Percentiles rank a stretch among this genome's conserved stretches.
Evolutionary conservation across 768 basidiomycete genomes (phyloP).

Genomic region (Amanita rimosa): DNA sequence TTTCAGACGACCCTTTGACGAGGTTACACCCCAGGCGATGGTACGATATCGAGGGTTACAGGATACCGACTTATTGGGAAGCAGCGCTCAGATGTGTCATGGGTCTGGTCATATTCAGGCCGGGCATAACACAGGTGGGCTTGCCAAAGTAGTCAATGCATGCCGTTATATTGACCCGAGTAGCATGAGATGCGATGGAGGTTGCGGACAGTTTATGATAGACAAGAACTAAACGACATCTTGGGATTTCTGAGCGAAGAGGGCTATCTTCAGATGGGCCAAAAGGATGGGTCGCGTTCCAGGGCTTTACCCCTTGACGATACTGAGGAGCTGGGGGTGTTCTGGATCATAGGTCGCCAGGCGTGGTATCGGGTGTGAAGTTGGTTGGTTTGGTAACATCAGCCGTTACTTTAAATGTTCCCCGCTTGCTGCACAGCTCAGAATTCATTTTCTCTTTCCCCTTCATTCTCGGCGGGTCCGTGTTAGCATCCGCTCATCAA

Average conservation of each 20-base stretch:
- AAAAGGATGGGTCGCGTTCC: constrained; percentile 11
- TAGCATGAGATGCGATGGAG: constrained; percentile 67
- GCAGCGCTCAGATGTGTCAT: constrained; percentile 62
- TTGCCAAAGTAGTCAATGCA: background rate
- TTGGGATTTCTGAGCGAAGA: constrained; percentile 42
- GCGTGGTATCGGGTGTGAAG: constrained; percentile 52
- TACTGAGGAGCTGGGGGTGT: constrained; percentile 35
- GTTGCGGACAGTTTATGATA: constrained; percentile 60
- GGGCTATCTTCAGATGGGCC: constrained; percentile 30
- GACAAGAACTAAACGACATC: constrained; percentile 61
- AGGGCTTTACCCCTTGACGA: constrained; percentile 31
- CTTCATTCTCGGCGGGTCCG: constrained; percentile 13
- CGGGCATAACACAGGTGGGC: constrained; percentile 64
- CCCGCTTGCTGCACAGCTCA: constrained; percentile 7
- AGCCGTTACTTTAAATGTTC: background rate
- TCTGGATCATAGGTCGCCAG: constrained; percentile 45
- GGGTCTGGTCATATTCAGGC: constrained; percentile 54
- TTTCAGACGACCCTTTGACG: constrained; percentile 31
- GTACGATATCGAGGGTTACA: constrained; percentile 60
- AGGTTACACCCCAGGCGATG: constrained; percentile 61
- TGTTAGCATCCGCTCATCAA: constrained; percentile 16
- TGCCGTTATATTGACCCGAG: constrained; percentile 5
- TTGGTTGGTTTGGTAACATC: background rate
- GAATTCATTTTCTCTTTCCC: constrained; percentile 8
- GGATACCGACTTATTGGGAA: constrained; percentile 55